Evolutionary conservation across 345 rosid genomes (phyloP).

Genomic region (Arabis alpina): DNA sequence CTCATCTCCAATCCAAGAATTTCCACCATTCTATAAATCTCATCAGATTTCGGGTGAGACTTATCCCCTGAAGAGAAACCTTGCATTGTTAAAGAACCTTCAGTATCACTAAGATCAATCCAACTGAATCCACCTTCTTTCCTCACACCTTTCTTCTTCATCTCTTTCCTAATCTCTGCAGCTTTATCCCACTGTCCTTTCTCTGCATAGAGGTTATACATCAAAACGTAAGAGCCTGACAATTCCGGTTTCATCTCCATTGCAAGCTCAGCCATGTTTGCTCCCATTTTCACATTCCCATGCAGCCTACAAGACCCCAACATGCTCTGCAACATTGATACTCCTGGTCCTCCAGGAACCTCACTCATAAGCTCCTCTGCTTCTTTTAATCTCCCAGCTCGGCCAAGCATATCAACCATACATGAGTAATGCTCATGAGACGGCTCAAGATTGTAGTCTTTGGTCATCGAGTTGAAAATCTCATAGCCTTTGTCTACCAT

Average conservation of each 20-base stretch:
- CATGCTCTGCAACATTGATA: conserved; percentile 81
- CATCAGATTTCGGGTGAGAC: conserved; percentile 62
- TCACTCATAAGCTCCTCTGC: conserved; percentile 64
- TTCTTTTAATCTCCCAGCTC: conserved; percentile 73
- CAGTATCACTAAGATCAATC: conserved; percentile 65
- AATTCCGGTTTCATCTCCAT: conserved; percentile 63
- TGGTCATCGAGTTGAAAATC: conserved; percentile 61
- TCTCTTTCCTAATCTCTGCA: conserved; percentile 60
- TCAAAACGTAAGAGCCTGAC: conserved; percentile 77
- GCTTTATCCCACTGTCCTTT: conserved; percentile 79
- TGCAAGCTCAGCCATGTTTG: conserved; percentile 60
- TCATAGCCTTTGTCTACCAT: conserved; percentile 71
- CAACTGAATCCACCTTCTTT: conserved; percentile 85
- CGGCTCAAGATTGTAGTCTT: conserved; percentile 65
- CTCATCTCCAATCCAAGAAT: conserved; percentile 66
- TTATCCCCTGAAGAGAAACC: conserved; percentile 83
- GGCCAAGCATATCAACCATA: conserved; percentile 90
- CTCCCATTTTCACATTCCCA: conserved; percentile 74
- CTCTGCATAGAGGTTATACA: conserved; percentile 90
- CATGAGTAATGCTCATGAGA: conserved; percentile 81
- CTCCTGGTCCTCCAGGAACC: conserved; percentile 71
- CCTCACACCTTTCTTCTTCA: conserved; percentile 78
- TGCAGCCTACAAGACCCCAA: conserved; percentile 77
- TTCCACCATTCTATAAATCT: conserved; percentile 60
- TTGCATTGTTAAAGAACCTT: conserved; percentile 54